Evolutionary conservation across 257 asterid genomes (phyloP), one percentile per base, ranked within the genome.

Genomic region (Nicotiana obtusifolia): DNA sequence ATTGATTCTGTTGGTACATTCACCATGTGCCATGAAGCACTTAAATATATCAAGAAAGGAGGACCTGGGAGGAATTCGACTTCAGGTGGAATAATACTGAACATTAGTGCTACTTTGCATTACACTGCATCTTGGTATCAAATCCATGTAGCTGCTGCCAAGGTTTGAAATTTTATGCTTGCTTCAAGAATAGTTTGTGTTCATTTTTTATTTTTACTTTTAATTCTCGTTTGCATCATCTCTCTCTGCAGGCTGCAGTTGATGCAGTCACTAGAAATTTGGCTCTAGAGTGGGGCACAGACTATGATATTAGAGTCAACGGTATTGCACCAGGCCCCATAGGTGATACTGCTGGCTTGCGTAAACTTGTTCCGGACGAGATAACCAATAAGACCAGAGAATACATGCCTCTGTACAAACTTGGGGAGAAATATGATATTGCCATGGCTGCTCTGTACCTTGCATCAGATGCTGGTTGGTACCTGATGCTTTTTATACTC

Each of bases 311-410:
- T 61, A 87, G 97, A 69, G 97, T 94, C 49, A 94, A 93, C 22
- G 97, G 97, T 73, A 91, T 94, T 73, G 97, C 97, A 75, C 97
- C 97, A 5, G 98, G 98, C 67, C 97, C 98, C 3, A 93, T 93
- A 81, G 91, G 90, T 78, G 97, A 89, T 77, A 94, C 97, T 20
- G 22, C 92, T 76, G 98, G 98, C 28, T 7, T 92, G 84, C 90
- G 95, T 73, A 93, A 94, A 85, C 98, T 94, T 71, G 62, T 44
- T 33, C 97, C 97, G 5, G 84, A 86, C 4, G 98, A 91, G 89
- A 89, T 91, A 30, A 83, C n/a, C n/a, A 66, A 82, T 85, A 87
- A 83, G 31, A 13, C 77, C 31, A 87, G 52, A 37, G 97, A 88
- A 0, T 8, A 73, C 68, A 82, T 76, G 91, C 97, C 97, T 77